Percentiles rank a stretch among this genome's conserved stretches.
phyloP scores from a whole-genome alignment of 352 stramenopile species.

The Peronosclerospora sorghi region DNA sequence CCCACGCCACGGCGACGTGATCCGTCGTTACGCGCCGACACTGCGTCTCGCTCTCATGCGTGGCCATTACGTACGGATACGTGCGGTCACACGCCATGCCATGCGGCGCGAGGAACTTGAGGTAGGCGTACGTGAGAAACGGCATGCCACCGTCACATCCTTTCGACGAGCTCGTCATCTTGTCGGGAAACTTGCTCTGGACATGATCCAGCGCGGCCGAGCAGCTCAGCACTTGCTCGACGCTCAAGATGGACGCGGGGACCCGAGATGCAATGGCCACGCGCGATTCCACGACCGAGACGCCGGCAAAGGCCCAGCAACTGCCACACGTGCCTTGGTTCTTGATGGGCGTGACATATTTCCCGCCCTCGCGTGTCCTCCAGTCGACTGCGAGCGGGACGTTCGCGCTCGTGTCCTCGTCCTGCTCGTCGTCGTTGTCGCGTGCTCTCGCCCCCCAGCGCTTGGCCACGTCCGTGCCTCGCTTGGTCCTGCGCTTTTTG shows the following conservation, averaged over 20 bases:
- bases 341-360: constrained; percentile 86
- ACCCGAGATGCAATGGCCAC: constrained; percentile 73
- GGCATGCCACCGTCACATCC: constrained; percentile 84
- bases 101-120: constrained; percentile 41
- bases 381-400: constrained; percentile 53
- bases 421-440: constrained; percentile 11
- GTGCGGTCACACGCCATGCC: constrained; percentile 56
- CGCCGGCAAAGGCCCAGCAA: constrained; percentile 86
- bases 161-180: constrained; percentile 70
- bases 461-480: too few relatives aligned
- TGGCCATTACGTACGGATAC: constrained; percentile 79
- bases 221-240: constrained; percentile 79
- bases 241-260: constrained; percentile 51
- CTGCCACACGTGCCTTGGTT: constrained; percentile 89
- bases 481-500: constrained; percentile 2
- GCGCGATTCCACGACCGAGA: constrained; percentile 61
- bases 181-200: constrained; percentile 47
- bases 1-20: constrained; percentile 44
- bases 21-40: constrained; percentile 19
- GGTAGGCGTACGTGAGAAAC: constrained; percentile 85
- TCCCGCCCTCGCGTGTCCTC: constrained; percentile 53
- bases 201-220: constrained; percentile 62
- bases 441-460: too few relatives aligned
- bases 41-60: constrained; percentile 29
- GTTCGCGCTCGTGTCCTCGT: constrained; percentile 7